These are phyloP conservation scores for Mortierella hygrophila DNA, from an alignment of 192 early-diverging fungal genomes.

Conservation along the genomic window DNA sequence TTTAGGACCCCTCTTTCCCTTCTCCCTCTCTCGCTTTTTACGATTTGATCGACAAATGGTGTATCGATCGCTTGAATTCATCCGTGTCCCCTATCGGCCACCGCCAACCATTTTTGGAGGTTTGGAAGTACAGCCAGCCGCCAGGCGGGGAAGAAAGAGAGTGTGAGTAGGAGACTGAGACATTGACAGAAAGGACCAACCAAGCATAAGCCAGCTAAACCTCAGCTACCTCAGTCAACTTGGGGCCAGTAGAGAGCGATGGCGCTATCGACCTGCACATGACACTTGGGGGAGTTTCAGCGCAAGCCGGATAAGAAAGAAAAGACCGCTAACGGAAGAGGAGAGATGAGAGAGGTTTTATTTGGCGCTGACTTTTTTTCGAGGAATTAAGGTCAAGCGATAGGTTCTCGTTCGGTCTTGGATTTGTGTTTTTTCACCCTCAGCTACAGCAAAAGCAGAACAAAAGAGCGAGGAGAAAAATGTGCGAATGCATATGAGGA, in stretches of 20 bases:
- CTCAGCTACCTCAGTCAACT: not conserved
- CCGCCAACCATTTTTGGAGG: not conserved
- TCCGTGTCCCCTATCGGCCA: not conserved
- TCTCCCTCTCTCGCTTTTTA: not conserved
- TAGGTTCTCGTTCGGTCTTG: conserved; percentile 6
- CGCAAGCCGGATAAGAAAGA: not conserved
- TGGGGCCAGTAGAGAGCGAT: not conserved
- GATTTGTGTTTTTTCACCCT: not conserved
- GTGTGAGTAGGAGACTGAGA: not conserved
- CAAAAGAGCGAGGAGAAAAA: too few relatives aligned
- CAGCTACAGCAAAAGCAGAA: not conserved
- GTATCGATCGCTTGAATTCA: not conserved
- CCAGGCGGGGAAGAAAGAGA: too few relatives aligned
- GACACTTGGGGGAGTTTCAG: not conserved
- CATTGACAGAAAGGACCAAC: not conserved
- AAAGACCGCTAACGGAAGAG: not conserved
- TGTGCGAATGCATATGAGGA: too few relatives aligned
- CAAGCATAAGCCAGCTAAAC: not conserved
- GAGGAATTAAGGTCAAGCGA: not conserved
- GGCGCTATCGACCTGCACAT: conserved; percentile 7
- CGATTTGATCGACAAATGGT: not conserved
- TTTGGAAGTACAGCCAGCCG: not conserved
- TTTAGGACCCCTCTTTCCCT: not conserved
- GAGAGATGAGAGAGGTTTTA: not conserved
- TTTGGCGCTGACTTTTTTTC: not conserved